Conservation (phyloP, 192 early-diverging fungal genomes). For the Diversispora epigaea region DNA sequence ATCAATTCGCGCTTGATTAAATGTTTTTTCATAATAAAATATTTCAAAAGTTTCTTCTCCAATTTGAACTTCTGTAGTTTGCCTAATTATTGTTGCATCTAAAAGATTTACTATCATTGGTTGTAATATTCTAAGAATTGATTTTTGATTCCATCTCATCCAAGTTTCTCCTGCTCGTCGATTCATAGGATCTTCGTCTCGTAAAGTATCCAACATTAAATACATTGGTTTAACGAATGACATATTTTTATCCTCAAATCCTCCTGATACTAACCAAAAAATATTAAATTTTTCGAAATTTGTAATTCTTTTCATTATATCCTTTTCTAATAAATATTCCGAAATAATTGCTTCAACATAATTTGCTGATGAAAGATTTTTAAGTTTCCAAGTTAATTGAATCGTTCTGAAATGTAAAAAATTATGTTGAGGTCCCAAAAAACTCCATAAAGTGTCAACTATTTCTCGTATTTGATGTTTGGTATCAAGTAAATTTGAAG, state of each 20-base stretch:
- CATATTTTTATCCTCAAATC: slow-evolving; percentile 39
- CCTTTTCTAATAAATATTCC: slow-evolving; percentile 46
- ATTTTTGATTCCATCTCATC: slow-evolving; percentile 65
- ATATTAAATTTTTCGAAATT: slow-evolving; percentile 66
- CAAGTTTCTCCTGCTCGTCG: slow-evolving; percentile 67
- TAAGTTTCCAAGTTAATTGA: slow-evolving; percentile 66
- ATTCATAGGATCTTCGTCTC: slow-evolving; percentile 52
- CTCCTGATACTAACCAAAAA: slow-evolving; percentile 68
- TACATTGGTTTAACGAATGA: slow-evolving; percentile 76
- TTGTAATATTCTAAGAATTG: slow-evolving; percentile 59
- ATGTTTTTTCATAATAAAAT: slow-evolving; percentile 55
- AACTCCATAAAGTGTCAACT: slow-evolving; percentile 67
- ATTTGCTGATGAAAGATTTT: slow-evolving; percentile 49
- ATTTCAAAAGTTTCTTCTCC: slow-evolving; percentile 46
- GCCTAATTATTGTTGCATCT: slow-evolving; percentile 42
- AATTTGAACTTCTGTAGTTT: slow-evolving; percentile 33
- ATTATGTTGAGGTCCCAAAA: slow-evolving; percentile 55
- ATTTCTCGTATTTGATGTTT: slow-evolving; percentile 41
- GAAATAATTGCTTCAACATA: slow-evolving; percentile 65
- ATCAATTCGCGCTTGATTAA: slow-evolving; percentile 67
- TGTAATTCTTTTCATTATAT: slow-evolving; percentile 37
- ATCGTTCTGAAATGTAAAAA: slow-evolving; percentile 61
- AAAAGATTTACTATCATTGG: slow-evolving; percentile 54
- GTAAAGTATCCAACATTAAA: slow-evolving; percentile 71
- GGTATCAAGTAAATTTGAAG: slow-evolving; percentile 36